Conservation (phyloP, 345 rosid genomes). For the Dipteronia dyeriana region DNA sequence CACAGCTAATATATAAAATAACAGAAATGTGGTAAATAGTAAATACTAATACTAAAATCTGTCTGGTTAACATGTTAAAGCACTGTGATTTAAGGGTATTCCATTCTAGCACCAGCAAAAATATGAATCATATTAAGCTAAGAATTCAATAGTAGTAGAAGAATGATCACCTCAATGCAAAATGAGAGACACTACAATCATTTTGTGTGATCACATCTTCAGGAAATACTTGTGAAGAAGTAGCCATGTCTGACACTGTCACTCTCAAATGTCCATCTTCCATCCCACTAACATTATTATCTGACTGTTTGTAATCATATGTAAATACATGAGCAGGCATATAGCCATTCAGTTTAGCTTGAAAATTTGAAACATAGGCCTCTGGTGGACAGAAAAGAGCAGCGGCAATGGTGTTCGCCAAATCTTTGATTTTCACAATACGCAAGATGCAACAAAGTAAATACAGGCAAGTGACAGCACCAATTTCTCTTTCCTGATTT, state of each 20-base stretch:
- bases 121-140: not conserved
- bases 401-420: conserved; percentile 92
- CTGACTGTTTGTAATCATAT: conserved; percentile 42
- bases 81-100: not conserved
- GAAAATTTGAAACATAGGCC: conserved; percentile 51
- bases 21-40: not conserved
- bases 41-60: not conserved
- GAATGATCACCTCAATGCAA: conserved; percentile 54
- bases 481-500: conserved; percentile 62
- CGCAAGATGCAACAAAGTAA: conserved; percentile 93
- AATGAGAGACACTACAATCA: conserved; percentile 32
- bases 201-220: conserved; percentile 34
- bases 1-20: not conserved
- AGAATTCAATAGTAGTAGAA: not conserved
- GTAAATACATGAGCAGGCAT: conserved; percentile 35
- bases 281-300: conserved; percentile 28
- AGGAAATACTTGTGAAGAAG: conserved; percentile 42
- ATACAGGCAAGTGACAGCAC: conserved; percentile 81
- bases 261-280: conserved; percentile 40
- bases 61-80: not conserved
- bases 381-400: conserved; percentile 75
- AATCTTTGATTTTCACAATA: conserved; percentile 92
- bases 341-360: conserved; percentile 59
- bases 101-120: not conserved
- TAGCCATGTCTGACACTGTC: conserved; percentile 34